These are phyloP conservation scores for Beta corolliflora DNA, from an alignment of 179 eudicot species.

Conservation along the genomic window DNA sequence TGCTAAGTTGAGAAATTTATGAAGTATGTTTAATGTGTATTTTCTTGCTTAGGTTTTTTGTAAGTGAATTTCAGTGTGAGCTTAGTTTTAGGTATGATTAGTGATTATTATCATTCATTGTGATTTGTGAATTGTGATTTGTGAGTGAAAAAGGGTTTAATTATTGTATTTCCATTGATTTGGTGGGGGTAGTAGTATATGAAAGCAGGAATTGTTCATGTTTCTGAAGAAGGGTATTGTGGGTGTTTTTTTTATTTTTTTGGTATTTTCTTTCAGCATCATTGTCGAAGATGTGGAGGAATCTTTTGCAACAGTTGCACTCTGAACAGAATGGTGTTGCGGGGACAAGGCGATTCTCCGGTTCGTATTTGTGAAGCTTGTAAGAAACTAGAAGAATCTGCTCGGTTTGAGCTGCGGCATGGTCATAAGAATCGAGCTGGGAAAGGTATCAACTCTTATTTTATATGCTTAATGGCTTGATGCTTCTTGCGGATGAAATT, in stretches of 20 bases:
- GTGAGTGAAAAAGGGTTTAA: too few relatives aligned
- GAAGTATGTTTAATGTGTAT: too few relatives aligned
- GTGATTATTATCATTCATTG: background rate
- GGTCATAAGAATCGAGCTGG: conserved; percentile 73
- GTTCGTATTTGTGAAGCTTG: conserved; percentile 98
- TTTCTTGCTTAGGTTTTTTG: too few relatives aligned
- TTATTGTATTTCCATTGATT: too few relatives aligned
- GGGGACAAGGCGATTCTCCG: conserved; percentile 98
- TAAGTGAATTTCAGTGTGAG: background rate
- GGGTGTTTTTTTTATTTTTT: background rate
- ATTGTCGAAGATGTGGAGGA: conserved; percentile 97
- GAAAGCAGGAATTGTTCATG: background rate
- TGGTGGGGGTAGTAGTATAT: too few relatives aligned
- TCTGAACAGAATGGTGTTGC: conserved; percentile 70
- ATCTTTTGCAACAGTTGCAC: conserved; percentile 80
- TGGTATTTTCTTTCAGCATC: conserved; percentile 58
- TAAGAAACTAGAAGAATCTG: conserved; percentile 89
- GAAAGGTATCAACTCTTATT: conserved; percentile 47
- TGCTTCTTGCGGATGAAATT: background rate
- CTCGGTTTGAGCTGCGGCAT: conserved; percentile 83
- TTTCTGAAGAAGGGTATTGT: background rate
- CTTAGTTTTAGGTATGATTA: background rate
- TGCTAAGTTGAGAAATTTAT: background rate
- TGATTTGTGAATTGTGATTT: background rate
- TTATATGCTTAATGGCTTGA: background rate